A percentile compares a stretch with the other conserved stretches of the same genome.
Conservation (phyloP, 1,139 yeast genomes). For the Pichia norvegensis region DNA sequence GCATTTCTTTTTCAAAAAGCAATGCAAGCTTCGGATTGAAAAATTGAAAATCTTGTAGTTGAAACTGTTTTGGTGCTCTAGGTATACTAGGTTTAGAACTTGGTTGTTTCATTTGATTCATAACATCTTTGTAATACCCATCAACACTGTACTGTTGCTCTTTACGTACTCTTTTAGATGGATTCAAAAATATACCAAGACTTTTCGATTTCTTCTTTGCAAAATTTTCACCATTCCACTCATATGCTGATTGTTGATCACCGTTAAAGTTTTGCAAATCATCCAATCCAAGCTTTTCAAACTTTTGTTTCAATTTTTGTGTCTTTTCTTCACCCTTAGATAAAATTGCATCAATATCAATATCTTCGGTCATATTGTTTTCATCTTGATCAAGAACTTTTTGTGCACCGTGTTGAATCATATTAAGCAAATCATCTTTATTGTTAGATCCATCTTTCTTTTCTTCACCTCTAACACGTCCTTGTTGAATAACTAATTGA, state of each 20-base stretch:
- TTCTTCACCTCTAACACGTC: constrained; percentile 42
- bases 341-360: constrained; percentile 66
- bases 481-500: constrained; percentile 94
- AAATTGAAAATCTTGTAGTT: constrained; percentile 83
- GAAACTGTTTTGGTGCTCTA: constrained; percentile 64
- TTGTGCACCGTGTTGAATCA: constrained; percentile 97
- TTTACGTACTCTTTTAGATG: constrained; percentile 82
- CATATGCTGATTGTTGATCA: constrained; percentile 72
- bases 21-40: constrained; percentile 59
- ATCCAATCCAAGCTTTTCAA: constrained; percentile 79
- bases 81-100: constrained; percentile 44
- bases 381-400: constrained; percentile 57
- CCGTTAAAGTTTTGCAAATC: constrained; percentile 85
- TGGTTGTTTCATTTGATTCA: constrained; percentile 37
- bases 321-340: constrained; percentile 78
- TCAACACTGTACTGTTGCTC: constrained; percentile 85
- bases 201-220: constrained; percentile 54
- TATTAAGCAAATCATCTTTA: constrained; percentile 80
- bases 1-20: constrained; percentile 69
- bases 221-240: constrained; percentile 95
- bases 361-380: constrained; percentile 35
- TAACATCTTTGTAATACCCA: constrained; percentile 76
- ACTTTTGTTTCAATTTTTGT: constrained; percentile 64
- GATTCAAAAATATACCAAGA: constrained; percentile 71
- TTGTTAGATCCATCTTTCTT: constrained; percentile 33